Evolutionary conservation across 2,329 filamentous ascomycete genomes (phyloP).

Genomic region (Akanthomyces muscarius): DNA sequence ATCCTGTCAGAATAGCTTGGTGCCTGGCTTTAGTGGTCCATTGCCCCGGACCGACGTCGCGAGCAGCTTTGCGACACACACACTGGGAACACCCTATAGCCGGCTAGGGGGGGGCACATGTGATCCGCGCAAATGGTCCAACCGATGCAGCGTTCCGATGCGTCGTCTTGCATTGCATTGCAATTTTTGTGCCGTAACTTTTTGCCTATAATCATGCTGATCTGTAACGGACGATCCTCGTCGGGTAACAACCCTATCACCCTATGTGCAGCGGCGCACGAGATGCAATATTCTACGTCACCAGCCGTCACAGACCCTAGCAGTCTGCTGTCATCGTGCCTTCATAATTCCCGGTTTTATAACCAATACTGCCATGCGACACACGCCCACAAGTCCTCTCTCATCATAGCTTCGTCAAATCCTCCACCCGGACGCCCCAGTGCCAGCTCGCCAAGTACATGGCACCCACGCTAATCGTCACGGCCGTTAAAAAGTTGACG

Average conservation of each 20-base stretch:
- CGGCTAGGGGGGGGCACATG: not conserved
- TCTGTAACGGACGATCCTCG: not conserved
- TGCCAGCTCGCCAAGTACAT: slow-evolving; percentile 63
- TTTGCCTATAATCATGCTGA: not conserved
- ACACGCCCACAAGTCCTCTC: not conserved
- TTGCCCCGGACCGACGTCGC: not conserved
- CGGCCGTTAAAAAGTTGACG: slow-evolving; percentile 90
- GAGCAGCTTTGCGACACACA: not conserved
- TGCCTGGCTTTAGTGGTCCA: slow-evolving; percentile 3
- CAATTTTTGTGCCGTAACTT: not conserved
- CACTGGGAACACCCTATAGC: not conserved
- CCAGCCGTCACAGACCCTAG: not conserved
- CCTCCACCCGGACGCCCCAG: slow-evolving; percentile 53
- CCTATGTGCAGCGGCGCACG: not conserved
- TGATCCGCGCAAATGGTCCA: not conserved
- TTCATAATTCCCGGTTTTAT: not conserved
- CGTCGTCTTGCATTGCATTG: not conserved
- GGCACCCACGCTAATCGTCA: slow-evolving; percentile 70
- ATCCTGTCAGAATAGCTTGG: slow-evolving; percentile 1
- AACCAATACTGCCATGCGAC: not conserved
- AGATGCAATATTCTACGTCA: not conserved
- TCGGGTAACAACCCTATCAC: not conserved
- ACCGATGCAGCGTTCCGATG: not conserved
- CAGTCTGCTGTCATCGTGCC: not conserved
- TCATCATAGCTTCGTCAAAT: slow-evolving; percentile 27